phyloP scores from a whole-genome alignment of 768 basidiomycete genomes.

The Calocybe cyanea region DNA sequence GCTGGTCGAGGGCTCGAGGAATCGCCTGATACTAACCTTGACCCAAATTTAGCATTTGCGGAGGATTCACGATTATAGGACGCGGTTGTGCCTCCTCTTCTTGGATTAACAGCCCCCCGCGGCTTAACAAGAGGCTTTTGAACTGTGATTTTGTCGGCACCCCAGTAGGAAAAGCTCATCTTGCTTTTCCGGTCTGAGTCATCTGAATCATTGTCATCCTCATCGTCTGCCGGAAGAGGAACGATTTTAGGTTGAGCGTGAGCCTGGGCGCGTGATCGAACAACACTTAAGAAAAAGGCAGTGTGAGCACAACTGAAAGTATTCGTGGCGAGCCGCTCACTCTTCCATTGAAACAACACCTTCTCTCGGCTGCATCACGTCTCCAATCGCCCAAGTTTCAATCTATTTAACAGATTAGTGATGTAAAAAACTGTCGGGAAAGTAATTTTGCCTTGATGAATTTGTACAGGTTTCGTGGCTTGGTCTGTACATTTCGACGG shows the following conservation, averaged over 20 bases:
- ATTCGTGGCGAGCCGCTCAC: constrained; percentile 41
- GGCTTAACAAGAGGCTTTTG: constrained; percentile 70
- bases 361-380: constrained; percentile 69
- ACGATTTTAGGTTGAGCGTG: constrained; percentile 61
- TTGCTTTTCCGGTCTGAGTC: constrained; percentile 89
- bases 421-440: not conserved
- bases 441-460: constrained; percentile 70
- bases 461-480: constrained; percentile 89
- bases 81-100: constrained; percentile 41
- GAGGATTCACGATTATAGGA: constrained; percentile 79
- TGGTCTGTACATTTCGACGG: constrained; percentile 68
- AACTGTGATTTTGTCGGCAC: constrained; percentile 86
- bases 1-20: constrained; percentile 48
- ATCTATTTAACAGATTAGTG: constrained; percentile 42
- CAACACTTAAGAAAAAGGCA: constrained; percentile 45
- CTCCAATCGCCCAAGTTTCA: constrained; percentile 83
- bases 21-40: constrained; percentile 70
- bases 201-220: constrained; percentile 60
- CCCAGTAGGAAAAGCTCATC: constrained; percentile 95
- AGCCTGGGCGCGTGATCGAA: constrained; percentile 62
- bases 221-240: constrained; percentile 65
- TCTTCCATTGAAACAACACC: constrained; percentile 90
- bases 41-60: constrained; percentile 91
- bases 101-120: constrained; percentile 32
- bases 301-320: constrained; percentile 6